Evolutionary conservation across 805 yeast species (phyloP).

Genomic region (Ogataea parapolymorpha): DNA sequence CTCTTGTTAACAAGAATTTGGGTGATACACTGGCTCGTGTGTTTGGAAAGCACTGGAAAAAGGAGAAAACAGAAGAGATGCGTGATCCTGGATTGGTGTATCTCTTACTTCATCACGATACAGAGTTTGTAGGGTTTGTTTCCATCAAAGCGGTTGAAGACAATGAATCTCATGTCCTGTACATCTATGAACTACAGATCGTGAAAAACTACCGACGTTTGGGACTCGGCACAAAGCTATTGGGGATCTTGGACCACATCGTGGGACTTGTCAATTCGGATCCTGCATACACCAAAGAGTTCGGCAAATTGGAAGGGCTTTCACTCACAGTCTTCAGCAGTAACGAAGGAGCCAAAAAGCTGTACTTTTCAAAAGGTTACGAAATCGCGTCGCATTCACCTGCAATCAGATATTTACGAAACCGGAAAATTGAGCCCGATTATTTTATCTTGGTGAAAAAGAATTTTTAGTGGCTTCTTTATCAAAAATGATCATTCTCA

Average conservation of each 20-base stretch:
- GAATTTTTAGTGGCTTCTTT: background rate
- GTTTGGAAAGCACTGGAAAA: conserved; percentile 41
- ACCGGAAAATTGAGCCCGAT: conserved; percentile 40
- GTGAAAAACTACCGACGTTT: conserved; percentile 32
- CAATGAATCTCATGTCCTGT: conserved; percentile 38
- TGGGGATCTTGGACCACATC: conserved; percentile 35
- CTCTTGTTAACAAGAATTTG: conserved; percentile 26
- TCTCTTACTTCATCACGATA: conserved; percentile 29
- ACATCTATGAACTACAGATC: conserved; percentile 58
- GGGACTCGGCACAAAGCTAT: conserved; percentile 39
- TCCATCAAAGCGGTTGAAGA: conserved; percentile 46
- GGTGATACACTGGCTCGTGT: conserved; percentile 24
- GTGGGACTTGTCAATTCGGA: conserved; percentile 19
- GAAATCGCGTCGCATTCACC: conserved; percentile 41
- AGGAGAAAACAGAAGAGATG: conserved; percentile 43
- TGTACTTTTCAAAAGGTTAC: conserved; percentile 45
- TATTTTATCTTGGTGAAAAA: conserved; percentile 36
- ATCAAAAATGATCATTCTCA: conserved; percentile 33
- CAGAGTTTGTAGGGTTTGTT: conserved; percentile 38
- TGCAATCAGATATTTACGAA: conserved; percentile 39
- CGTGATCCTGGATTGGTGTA: conserved; percentile 45
- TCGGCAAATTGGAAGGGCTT: conserved; percentile 28
- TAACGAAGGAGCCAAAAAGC: conserved; percentile 39
- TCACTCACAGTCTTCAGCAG: conserved; percentile 50
- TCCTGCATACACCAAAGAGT: background rate